These are phyloP conservation scores for Fusarium sp. DNA, from an alignment of 2,329 filamentous ascomycete genomes.

Conservation along the genomic window DNA sequence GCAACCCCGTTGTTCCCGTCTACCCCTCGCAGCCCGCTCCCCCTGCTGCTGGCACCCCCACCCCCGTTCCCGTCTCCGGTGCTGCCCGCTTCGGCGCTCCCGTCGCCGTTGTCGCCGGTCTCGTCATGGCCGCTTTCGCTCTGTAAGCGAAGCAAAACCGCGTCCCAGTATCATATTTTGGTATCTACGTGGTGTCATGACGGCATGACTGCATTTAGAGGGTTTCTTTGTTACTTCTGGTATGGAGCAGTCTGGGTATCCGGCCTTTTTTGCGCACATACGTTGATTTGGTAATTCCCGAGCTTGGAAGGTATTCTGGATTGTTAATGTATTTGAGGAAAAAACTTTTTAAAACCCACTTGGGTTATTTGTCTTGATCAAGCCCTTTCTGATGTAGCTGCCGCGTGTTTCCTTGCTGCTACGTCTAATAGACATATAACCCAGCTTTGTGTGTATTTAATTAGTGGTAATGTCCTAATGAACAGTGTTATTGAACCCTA, in stretches of 20 bases:
- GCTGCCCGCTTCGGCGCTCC: constrained; percentile 52
- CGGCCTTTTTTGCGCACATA: constrained; percentile 47
- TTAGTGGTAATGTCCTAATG: constrained; percentile 34
- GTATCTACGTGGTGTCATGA: constrained; percentile 45
- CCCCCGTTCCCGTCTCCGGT: constrained; percentile 43
- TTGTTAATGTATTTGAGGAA: constrained; percentile 48
- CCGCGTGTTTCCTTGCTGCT: constrained; percentile 41
- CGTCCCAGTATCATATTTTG: constrained; percentile 31
- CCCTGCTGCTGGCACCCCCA: constrained; percentile 43
- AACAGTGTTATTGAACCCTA: neutral
- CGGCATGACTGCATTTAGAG: constrained; percentile 48
- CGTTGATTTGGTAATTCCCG: constrained; percentile 43
- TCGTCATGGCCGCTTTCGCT: constrained; percentile 57
- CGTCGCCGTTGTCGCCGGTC: constrained; percentile 54
- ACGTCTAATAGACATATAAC: constrained; percentile 47
- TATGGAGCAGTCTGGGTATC: constrained; percentile 43
- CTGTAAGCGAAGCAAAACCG: constrained; percentile 51
- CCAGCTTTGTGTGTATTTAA: constrained; percentile 21
- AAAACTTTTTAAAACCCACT: constrained; percentile 43
- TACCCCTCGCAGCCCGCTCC: constrained; percentile 31
- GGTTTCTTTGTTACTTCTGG: constrained; percentile 43
- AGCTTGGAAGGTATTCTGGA: constrained; percentile 45
- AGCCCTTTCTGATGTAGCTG: constrained; percentile 41
- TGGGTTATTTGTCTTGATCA: constrained; percentile 46
- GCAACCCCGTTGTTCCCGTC: constrained; percentile 6